Evolutionary conservation across 2,329 filamentous ascomycete genomes (phyloP), one percentile per base, ranked within the genome.

Genomic region (Aureobasidium sp.): DNA sequence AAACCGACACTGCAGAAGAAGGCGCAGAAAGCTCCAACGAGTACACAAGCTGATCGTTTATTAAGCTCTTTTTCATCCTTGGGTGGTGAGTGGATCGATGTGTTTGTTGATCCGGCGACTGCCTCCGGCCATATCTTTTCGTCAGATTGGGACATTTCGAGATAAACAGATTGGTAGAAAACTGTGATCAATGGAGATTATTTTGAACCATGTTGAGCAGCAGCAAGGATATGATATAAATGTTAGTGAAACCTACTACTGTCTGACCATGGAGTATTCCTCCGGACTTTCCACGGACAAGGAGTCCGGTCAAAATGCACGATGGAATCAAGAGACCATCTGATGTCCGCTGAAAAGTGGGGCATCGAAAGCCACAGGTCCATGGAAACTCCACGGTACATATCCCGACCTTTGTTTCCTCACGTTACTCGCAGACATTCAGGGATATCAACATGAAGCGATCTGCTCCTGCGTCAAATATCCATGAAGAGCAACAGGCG

Each of bases 1-100:
- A 70, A 69, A 7, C 69, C 69, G 3, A 70, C 66, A 22, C 67
- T 68, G 48, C 57, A 63, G 63, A 70, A 70, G 55, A 64, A 66
- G 1, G 64, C 62, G 34, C 65, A 56, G 7, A 63, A 62, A 7
- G 66, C 62, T n/a, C 67, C 68, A 14, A 52, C 3, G 1, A 64
- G 52, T n/a, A 63, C 63, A 3, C 11, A 31, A 2, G 34, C 22
- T 0, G 58, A 52, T 14, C 47, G 47, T 7, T 7, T 27, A 39
- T 27, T 47, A 14, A 61, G 27, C 20, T 52, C 47, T 20, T 34
- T 41, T 6, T 42, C 47, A 4, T 42, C 36, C 9, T 11, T 5
- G 22, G 25, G n/a, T 48, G 45, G 45, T 48, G 15, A 29, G 9
- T 22, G 47, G 7, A 39, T 25, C 12, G 59, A 56, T 27, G 34